Percentiles rank a stretch among this genome's conserved stretches.
Evolutionary conservation across 306 rosid genomes (phyloP).

Genomic region (Styphnolobium japonicum): DNA sequence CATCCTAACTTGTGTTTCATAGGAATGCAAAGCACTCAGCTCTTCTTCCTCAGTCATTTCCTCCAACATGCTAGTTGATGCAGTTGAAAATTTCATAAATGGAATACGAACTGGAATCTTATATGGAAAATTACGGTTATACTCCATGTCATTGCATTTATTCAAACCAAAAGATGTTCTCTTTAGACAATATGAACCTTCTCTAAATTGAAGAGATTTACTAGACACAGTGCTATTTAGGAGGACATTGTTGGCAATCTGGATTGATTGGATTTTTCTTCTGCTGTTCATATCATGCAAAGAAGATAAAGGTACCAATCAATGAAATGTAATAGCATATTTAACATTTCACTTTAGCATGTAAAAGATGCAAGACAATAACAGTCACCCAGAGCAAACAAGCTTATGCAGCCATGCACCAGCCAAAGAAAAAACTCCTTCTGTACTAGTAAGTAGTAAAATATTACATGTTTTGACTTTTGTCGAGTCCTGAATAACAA

Average conservation of each 20-base stretch:
- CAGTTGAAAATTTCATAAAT: constrained; percentile 34
- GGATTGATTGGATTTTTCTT: constrained; percentile 37
- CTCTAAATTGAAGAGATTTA: constrained; percentile 37
- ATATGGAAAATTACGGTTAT: constrained; percentile 10
- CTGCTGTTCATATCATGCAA: constrained; percentile 48
- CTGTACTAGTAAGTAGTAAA: neutral
- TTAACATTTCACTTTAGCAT: constrained; percentile 18
- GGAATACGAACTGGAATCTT: constrained; percentile 22
- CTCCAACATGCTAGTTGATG: constrained; percentile 23
- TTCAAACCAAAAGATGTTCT: constrained; percentile 35
- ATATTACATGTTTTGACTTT: neutral
- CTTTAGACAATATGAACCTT: constrained; percentile 34
- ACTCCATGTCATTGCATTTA: constrained; percentile 12
- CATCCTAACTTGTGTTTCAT: neutral
- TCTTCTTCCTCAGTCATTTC: constrained; percentile 26
- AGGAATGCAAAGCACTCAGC: constrained; percentile 4
- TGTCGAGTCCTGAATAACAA: neutral
- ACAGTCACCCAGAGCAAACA: constrained; percentile 7
- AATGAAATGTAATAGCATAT: constrained; percentile 7
- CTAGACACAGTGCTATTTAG: constrained; percentile 18
- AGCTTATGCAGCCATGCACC: neutral
- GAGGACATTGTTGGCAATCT: constrained; percentile 31
- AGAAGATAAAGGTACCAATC: constrained; percentile 3
- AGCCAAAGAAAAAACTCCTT: neutral
- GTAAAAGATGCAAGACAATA: constrained; percentile 7